These are phyloP conservation scores for Cocos nucifera DNA, from an alignment of 176 grass and related monocot species.

Conservation along the genomic window DNA sequence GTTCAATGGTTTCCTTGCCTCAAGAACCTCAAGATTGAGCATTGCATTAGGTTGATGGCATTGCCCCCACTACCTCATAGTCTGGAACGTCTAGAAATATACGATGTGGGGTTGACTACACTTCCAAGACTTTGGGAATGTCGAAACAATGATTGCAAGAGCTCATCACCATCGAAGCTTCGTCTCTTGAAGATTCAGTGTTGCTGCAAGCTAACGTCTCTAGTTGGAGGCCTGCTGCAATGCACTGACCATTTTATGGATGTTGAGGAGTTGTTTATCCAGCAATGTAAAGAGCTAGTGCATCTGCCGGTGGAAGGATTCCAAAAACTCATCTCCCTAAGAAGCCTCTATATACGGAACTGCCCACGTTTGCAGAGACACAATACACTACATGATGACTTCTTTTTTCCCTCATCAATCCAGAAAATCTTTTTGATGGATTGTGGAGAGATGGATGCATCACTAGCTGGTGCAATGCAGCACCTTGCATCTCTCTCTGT, in stretches of 20 bases:
- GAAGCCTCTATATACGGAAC: too few relatives aligned
- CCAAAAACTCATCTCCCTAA: too few relatives aligned
- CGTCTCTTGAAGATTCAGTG: too few relatives aligned
- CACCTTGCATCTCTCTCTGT: not conserved
- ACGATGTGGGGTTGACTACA: slow-evolving; percentile 11
- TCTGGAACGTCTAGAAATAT: slow-evolving; percentile 22
- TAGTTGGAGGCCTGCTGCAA: too few relatives aligned
- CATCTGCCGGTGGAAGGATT: slow-evolving; percentile 2
- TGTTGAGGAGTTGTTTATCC: too few relatives aligned
- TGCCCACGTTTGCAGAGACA: not conserved
- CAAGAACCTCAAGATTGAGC: not conserved
- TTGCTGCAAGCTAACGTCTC: too few relatives aligned
- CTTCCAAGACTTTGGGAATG: slow-evolving; percentile 11
- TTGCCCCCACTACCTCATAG: slow-evolving; percentile 21
- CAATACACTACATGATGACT: not conserved
- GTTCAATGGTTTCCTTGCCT: slow-evolving; percentile 30
- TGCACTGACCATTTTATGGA: too few relatives aligned
- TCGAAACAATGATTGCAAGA: not conserved
- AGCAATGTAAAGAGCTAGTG: too few relatives aligned
- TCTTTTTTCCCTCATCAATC: not conserved
- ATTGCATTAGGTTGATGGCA: slow-evolving; percentile 18
- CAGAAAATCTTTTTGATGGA: too few relatives aligned
- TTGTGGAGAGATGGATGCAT: too few relatives aligned
- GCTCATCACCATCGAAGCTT: too few relatives aligned
- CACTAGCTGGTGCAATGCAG: too few relatives aligned